Conservation (phyloP, 163 green algal genomes). For the Scenedesmus sp. region DNA sequence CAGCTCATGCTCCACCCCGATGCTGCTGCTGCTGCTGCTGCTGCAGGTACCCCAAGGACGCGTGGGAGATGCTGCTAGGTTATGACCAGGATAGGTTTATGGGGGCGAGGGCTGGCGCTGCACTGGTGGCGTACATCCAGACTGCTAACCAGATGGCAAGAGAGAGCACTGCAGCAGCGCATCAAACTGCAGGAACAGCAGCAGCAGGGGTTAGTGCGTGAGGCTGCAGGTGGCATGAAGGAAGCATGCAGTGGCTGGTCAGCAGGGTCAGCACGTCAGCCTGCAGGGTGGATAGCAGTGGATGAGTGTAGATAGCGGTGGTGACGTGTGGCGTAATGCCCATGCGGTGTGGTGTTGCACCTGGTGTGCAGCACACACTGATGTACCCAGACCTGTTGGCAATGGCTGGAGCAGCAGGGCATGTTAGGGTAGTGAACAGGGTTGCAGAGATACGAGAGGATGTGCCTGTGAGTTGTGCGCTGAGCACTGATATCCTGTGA, state of each 20-base stretch:
- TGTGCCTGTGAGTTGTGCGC: no score
- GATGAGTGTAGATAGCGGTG: no score
- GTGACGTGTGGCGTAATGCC: no score
- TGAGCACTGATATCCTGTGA: no score
- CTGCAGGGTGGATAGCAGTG: background rate
- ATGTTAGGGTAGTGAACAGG: no score
- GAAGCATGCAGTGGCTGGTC: background rate
- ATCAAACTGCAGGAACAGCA: background rate
- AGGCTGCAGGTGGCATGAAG: background rate
- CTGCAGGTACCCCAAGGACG: constrained; percentile 66
- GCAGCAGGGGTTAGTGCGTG: background rate
- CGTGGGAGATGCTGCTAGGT: constrained; percentile 69
- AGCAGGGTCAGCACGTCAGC: background rate
- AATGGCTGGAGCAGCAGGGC: no score
- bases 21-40: background rate
- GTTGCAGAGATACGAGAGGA: no score
- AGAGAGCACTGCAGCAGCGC: background rate
- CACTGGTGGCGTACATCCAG: constrained; percentile 59
- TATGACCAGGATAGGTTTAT: constrained; percentile 65
- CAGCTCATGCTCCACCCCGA: background rate
- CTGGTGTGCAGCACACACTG: no score
- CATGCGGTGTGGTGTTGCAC: no score
- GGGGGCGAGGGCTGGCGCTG: constrained; percentile 56
- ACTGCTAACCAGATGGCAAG: constrained; percentile 39
- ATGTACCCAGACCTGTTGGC: no score